A percentile compares a stretch with the other conserved stretches of the same genome.
phyloP scores from a whole-genome alignment of 225 moss, liverwort and hornwort genomes.

The Pleurozium schreberi region DNA sequence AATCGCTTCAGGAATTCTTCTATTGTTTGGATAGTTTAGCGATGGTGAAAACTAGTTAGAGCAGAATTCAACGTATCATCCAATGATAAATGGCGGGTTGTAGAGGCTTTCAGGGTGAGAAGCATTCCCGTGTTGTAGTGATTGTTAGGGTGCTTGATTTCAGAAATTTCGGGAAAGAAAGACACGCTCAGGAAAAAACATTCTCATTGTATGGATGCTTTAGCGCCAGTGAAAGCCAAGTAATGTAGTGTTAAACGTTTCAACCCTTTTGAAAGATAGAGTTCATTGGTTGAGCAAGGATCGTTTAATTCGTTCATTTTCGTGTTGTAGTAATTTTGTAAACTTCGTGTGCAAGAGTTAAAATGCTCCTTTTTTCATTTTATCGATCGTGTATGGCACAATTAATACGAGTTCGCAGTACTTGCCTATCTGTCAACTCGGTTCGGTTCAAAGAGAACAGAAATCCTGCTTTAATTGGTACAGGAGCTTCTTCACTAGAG shows the following conservation, averaged over 20 bases:
- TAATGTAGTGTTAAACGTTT: neutral
- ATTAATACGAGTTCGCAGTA: neutral
- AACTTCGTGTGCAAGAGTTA: neutral
- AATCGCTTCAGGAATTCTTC: neutral
- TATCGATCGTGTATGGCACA: neutral
- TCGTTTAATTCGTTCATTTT: neutral
- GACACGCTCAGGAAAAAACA: neutral
- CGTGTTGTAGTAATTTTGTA: neutral
- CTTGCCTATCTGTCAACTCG: neutral
- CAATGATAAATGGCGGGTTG: neutral
- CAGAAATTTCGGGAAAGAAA: neutral
- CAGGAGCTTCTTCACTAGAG: neutral
- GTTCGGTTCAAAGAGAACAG: neutral
- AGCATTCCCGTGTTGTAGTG: neutral
- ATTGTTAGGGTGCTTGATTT: neutral
- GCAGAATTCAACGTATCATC: neutral
- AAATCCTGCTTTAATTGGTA: neutral
- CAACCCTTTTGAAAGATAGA: neutral
- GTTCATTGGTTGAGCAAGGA: neutral
- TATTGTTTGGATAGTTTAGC: neutral
- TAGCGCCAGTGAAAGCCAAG: neutral
- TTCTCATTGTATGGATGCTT: neutral
- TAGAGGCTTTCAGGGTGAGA: neutral
- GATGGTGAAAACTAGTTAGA: neutral
- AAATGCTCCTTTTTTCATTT: neutral